A percentile compares a stretch with the other conserved stretches of the same genome.
Evolutionary conservation across 2,329 filamentous ascomycete species (phyloP).

Genomic region (Apiospora koreana): DNA sequence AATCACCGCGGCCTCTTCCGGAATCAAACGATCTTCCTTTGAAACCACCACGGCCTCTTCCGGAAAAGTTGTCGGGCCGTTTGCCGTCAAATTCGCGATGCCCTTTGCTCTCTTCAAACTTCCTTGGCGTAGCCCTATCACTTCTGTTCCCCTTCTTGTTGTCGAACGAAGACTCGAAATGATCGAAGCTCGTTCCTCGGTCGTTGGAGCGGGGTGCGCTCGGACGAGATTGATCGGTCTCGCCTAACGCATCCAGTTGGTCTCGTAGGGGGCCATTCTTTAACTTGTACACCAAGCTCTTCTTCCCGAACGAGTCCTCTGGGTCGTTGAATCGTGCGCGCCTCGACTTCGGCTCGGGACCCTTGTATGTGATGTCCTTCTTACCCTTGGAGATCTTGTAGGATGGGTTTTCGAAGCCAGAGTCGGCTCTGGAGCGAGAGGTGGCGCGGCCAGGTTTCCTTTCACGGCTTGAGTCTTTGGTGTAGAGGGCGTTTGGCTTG

Average conservation of each 20-base stretch:
- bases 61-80: neutral
- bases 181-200: neutral
- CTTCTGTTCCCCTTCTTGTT: neutral
- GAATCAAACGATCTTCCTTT: neutral
- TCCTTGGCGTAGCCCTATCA: neutral
- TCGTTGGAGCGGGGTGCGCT: neutral
- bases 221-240: neutral
- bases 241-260: constrained; percentile 21
- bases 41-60: neutral
- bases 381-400: constrained; percentile 48
- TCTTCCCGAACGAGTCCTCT: constrained; percentile 51
- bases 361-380: constrained; percentile 50
- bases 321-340: constrained; percentile 55
- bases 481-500: constrained; percentile 28
- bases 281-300: constrained; percentile 56
- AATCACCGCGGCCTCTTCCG: too few relatives aligned
- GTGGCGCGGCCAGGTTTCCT: constrained; percentile 17
- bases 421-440: constrained; percentile 18
- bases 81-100: neutral
- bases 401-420: constrained; percentile 22
- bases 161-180: neutral
- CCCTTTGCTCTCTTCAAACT: neutral
- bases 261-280: constrained; percentile 46
- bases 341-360: constrained; percentile 45
- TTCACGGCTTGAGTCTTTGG: constrained; percentile 25